These are phyloP conservation scores for Colletotrichum sp. DNA, from an alignment of 2,329 filamentous ascomycete genomes.

Conservation along the genomic window DNA sequence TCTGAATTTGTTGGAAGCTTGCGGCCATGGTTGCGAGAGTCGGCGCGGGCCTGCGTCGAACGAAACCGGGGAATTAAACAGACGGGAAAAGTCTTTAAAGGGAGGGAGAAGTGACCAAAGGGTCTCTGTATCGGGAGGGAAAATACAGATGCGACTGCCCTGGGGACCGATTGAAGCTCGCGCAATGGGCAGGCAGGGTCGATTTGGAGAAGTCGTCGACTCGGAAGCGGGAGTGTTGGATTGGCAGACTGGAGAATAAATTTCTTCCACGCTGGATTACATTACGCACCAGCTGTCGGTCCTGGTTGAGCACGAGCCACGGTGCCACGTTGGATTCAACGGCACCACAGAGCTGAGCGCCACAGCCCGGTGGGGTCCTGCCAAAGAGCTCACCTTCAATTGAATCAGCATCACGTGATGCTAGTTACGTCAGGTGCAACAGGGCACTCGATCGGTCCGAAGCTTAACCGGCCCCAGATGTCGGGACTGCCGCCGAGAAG, in stretches of 20 bases:
- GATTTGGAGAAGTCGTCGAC: constrained; percentile 11
- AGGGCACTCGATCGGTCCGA: constrained; percentile 1
- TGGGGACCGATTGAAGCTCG: constrained; percentile 3
- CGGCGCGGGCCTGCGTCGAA: constrained; percentile 28
- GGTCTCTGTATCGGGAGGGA: not conserved
- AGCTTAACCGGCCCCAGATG: constrained; percentile 3
- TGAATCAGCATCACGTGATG: not conserved
- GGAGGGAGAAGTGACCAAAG: constrained; percentile 14
- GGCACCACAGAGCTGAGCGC: not conserved
- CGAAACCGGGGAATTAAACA: constrained; percentile 28
- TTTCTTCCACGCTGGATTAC: constrained; percentile 23
- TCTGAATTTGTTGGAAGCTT: constrained; percentile 47
- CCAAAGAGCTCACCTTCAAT: not conserved
- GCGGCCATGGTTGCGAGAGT: constrained; percentile 53
- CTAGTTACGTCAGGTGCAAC: not conserved
- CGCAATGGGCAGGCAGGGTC: constrained; percentile 16
- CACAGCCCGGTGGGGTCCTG: constrained; percentile 2
- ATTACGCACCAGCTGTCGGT: constrained; percentile 18
- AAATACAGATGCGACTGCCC: constrained; percentile 13
- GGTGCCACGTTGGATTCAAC: constrained; percentile 1
- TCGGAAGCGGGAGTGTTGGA: constrained; percentile 6
- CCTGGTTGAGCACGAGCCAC: constrained; percentile 20
- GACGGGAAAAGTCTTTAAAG: constrained; percentile 22
- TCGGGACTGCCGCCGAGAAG: not conserved
- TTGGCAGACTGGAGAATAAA: constrained; percentile 23